phyloP scores from a whole-genome alignment of 148 eudicot species.

The Rhododendron mucronatum region DNA sequence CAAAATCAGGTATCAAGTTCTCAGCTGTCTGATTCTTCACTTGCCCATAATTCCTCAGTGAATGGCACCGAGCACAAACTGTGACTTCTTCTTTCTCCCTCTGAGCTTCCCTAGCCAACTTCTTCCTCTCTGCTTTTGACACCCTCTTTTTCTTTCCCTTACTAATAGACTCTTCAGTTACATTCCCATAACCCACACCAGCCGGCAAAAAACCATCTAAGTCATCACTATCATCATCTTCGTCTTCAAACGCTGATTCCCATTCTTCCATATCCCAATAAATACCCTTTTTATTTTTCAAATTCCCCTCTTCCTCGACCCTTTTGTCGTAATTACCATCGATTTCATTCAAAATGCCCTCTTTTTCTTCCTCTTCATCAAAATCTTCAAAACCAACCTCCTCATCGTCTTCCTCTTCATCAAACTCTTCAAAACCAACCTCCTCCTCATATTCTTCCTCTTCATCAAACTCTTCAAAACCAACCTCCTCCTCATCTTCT shows the following conservation, averaged over 20 bases:
- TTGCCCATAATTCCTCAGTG: conserved; percentile 85
- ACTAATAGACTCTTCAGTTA: conserved; percentile 55
- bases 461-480: conserved; percentile 29
- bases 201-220: conserved; percentile 68
- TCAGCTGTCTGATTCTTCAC: conserved; percentile 83
- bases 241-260: conserved; percentile 47
- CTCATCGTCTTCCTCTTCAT: conserved; percentile 26
- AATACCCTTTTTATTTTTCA: conserved; percentile 27
- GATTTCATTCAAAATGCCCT: conserved; percentile 29
- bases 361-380: conserved; percentile 28
- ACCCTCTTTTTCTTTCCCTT: conserved; percentile 45
- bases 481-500: conserved; percentile 28
- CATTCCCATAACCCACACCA: conserved; percentile 82
- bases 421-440: conserved; percentile 33
- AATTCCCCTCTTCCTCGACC: conserved; percentile 29
- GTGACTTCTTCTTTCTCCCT: conserved; percentile 67
- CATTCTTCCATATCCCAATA: conserved; percentile 75
- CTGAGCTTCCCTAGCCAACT: conserved; percentile 56
- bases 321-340: conserved; percentile 34
- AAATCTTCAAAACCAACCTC: conserved; percentile 36
- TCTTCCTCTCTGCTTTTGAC: conserved; percentile 79
- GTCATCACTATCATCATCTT: conserved; percentile 45
- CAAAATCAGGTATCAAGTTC: conserved; percentile 94
- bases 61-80: conserved; percentile 95
- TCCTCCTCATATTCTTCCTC: conserved; percentile 29